A percentile compares a stretch with the other conserved stretches of the same genome.
These are phyloP conservation scores for Glycine tomentella DNA, from an alignment of 306 rosid species.

Conservation along the genomic window DNA sequence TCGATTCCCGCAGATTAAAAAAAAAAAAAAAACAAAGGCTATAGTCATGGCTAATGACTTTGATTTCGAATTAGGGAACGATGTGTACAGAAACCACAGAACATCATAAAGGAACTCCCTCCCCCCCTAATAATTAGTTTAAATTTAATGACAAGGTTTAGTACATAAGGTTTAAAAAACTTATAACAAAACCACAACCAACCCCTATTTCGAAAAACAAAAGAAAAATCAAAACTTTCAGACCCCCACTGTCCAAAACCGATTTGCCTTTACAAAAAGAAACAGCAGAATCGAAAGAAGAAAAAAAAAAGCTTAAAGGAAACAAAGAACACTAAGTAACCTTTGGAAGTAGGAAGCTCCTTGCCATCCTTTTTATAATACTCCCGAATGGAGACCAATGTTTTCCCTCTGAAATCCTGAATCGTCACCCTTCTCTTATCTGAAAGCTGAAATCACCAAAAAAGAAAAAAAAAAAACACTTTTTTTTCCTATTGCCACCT, in stretches of 20 bases:
- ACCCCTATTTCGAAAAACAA: neutral
- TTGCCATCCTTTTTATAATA: slow-evolving; percentile 73
- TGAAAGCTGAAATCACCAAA: slow-evolving; percentile 63
- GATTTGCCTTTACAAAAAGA: neutral
- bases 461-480: neutral
- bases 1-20: no score
- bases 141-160: neutral
- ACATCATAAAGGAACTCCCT: no score
- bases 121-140: neutral
- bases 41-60: no score
- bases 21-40: no score
- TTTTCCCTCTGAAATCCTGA: slow-evolving; percentile 84
- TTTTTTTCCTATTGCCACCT: slow-evolving; percentile 2
- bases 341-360: slow-evolving; percentile 88
- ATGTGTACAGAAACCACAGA: no score
- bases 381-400: slow-evolving; percentile 82
- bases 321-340: slow-evolving; percentile 42
- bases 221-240: slow-evolving; percentile 4
- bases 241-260: no score
- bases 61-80: no score
- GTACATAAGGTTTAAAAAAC: neutral
- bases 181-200: neutral
- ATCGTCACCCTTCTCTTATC: slow-evolving; percentile 77
- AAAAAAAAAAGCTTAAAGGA: neutral
- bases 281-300: neutral